These are phyloP conservation scores for Venturia oleaginea DNA, from an alignment of 2,329 filamentous ascomycete species.

Conservation along the genomic window DNA sequence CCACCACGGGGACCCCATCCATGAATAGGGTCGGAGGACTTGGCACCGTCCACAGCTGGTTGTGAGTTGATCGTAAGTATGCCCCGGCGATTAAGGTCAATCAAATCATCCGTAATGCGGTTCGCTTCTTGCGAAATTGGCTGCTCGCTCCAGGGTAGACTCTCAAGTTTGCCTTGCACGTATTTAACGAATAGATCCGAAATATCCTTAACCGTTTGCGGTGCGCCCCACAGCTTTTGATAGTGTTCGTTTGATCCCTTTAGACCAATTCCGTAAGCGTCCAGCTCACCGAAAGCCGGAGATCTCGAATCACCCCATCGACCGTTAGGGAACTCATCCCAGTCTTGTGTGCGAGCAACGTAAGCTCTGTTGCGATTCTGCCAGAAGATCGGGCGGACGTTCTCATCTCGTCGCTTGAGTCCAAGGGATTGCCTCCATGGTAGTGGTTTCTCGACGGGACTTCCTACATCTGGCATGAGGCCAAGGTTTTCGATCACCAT, in stretches of 20 bases:
- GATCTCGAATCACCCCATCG: slow-evolving; percentile 97
- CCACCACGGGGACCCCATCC: slow-evolving; percentile 94
- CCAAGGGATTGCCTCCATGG: slow-evolving; percentile 95
- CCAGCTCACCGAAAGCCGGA: slow-evolving; percentile 89
- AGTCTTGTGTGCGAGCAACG: slow-evolving; percentile 88
- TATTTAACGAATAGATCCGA: slow-evolving; percentile 78
- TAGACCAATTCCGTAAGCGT: slow-evolving; percentile 86
- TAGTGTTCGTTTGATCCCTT: slow-evolving; percentile 95
- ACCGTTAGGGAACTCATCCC: slow-evolving; percentile 98
- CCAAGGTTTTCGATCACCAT: slow-evolving; percentile 89
- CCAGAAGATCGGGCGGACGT: slow-evolving; percentile 98
- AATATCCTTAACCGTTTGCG: slow-evolving; percentile 69
- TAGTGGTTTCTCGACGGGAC: slow-evolving; percentile 77
- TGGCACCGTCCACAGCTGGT: slow-evolving; percentile 83
- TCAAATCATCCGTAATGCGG: slow-evolving; percentile 64
- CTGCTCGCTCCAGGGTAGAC: slow-evolving; percentile 88
- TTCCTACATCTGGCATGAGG: slow-evolving; percentile 67
- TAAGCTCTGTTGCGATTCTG: slow-evolving; percentile 95
- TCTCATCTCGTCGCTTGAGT: slow-evolving; percentile 80
- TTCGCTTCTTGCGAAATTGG: slow-evolving; percentile 77
- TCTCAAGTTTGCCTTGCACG: slow-evolving; percentile 68
- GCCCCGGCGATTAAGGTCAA: slow-evolving; percentile 75
- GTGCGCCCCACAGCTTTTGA: slow-evolving; percentile 87
- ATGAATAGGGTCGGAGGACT: slow-evolving; percentile 76
- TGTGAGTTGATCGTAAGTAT: slow-evolving; percentile 96